phyloP scores from a whole-genome alignment of 1,284 basidiomycete species.

The Coniferiporia sulphurascens region DNA sequence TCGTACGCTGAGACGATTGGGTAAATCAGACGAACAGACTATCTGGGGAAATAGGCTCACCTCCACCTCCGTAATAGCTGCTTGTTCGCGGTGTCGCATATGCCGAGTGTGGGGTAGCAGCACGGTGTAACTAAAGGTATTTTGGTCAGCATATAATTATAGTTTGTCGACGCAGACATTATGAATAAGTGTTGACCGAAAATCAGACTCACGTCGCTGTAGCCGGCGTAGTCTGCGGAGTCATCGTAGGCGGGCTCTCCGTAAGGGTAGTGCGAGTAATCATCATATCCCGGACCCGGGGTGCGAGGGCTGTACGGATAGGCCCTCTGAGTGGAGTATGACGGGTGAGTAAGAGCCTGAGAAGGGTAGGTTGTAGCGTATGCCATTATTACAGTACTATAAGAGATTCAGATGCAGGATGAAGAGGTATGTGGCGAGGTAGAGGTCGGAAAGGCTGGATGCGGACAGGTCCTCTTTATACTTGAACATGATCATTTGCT shows the following conservation, averaged over 20 bases:
- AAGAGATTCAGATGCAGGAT: background rate
- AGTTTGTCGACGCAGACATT: background rate
- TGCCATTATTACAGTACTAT: conserved; percentile 4
- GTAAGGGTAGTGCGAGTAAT: conserved; percentile 17
- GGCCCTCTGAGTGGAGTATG: conserved; percentile 11
- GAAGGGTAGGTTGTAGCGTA: conserved; percentile 12
- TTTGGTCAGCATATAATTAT: background rate
- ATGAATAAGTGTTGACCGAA: background rate
- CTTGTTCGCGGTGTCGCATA: conserved; percentile 14
- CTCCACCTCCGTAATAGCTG: conserved; percentile 10
- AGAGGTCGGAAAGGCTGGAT: background rate
- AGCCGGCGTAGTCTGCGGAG: conserved; percentile 6
- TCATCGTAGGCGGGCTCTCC: conserved; percentile 18
- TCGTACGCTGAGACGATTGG: conserved; percentile 40
- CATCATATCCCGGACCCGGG: conserved; percentile 12
- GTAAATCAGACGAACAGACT: background rate
- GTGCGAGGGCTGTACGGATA: conserved; percentile 13
- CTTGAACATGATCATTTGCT: background rate
- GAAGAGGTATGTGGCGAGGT: background rate
- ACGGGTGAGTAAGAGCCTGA: conserved; percentile 11
- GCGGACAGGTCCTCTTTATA: conserved; percentile 9
- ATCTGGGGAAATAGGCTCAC: background rate
- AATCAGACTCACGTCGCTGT: conserved; percentile 12
- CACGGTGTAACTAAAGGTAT: background rate
- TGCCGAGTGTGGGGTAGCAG: conserved; percentile 1